These are phyloP conservation scores for Buxus sempervirens DNA, from an alignment of 164 flowering plant species.

Conservation along the genomic window DNA sequence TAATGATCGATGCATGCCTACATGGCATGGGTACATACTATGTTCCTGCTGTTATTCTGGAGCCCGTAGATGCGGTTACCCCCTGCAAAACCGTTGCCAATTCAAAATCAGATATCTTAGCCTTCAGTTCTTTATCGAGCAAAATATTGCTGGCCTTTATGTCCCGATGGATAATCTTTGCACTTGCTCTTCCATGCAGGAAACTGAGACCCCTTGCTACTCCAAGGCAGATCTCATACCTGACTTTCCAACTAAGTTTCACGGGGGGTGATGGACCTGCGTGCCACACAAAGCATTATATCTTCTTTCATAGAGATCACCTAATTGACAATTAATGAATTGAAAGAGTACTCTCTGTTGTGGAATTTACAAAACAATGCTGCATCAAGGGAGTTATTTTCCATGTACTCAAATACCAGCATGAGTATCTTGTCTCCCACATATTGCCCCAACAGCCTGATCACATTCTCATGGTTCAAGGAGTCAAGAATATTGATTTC, in stretches of 20 bases:
- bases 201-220: slow-evolving; percentile 8
- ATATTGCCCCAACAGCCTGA: not conserved
- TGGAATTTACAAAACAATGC: not conserved
- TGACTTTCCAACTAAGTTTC: slow-evolving; percentile 8
- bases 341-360: no score
- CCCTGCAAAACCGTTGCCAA: not conserved
- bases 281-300: not conserved
- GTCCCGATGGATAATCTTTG: slow-evolving; percentile 5
- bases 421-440: not conserved
- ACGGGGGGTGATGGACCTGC: not conserved
- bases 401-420: slow-evolving; percentile 6
- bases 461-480: slow-evolving; percentile 2
- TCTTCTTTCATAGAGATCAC: not conserved
- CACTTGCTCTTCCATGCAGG: not conserved
- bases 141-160: slow-evolving; percentile 6
- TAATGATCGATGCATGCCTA: not conserved
- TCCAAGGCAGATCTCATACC: slow-evolving; percentile 9
- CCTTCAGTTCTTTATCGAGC: slow-evolving; percentile 4
- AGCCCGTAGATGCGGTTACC: not conserved
- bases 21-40: not conserved
- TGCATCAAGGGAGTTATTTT: not conserved
- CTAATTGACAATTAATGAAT: no score
- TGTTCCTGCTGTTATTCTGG: not conserved
- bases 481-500: not conserved
- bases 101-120: slow-evolving; percentile 12